Base-by-base conservation (phyloP, 2,329 filamentous ascomycete genomes). In the Cadophora luteo-olivacea region DNA sequence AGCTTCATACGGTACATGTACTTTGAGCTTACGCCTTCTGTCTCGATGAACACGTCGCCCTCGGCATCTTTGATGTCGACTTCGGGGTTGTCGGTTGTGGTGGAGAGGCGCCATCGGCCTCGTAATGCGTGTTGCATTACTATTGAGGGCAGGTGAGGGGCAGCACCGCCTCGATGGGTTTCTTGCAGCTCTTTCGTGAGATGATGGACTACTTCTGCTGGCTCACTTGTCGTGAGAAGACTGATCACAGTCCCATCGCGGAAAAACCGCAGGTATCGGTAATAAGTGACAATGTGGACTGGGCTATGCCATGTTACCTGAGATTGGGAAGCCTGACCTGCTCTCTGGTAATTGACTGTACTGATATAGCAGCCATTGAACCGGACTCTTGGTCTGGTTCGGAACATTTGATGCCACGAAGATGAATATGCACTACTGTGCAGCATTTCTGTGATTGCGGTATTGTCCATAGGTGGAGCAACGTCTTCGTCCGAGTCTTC, bases 291-390 rank as follows among this genome's bases (percentile, higher is more conserved):
- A 68, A 98, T 97, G 78, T 97, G 94, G 45, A 98, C 91, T 9
- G 94, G 94, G 29, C 87, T 91, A 57, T 84, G 83, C 93, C 94
- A 97, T 0, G 92, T 91, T 22, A 91, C 82, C 65, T 89, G 89
- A 72, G 89, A 91, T 24, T 87, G 85, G 3, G 89, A 90, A 12
- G 90, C 85, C 68, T 91, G 91, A 38, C 96, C 96, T 0, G 93
- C 84, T 29, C 96, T 92, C 61, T 93, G 89, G 81, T 99, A 99
- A 82, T 98, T 98, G 68, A 97, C 94, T 0, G 95, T 98, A 79
- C 90, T 93, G 80, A 99, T 98, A 82, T 99, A 99, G 80, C 93
- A 92, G 32, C 96, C 96, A 76, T 96, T 96, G 84, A 97, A 99
- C 68, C 96, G 92, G 69, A 98, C 86, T 54, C 96, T 90, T 2